phyloP scores from a whole-genome alignment of 2,329 filamentous ascomycete species.

The Lasiodiplodia sp. region DNA sequence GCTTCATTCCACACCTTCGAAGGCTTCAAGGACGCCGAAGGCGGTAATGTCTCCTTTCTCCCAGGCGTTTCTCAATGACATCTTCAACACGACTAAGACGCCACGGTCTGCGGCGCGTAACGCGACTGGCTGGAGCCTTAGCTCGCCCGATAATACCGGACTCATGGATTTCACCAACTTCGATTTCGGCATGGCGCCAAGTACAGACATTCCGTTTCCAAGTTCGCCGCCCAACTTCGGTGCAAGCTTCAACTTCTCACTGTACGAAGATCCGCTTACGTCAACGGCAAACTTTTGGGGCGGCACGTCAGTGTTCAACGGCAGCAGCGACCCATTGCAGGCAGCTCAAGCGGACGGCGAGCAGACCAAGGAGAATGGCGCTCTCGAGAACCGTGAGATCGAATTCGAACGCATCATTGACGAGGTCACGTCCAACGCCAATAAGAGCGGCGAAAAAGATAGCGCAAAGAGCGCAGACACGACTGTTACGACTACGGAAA shows the following conservation, averaged over 20 bases:
- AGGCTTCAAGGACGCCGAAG: constrained; percentile 37
- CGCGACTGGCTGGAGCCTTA: constrained; percentile 1
- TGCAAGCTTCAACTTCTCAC: constrained; percentile 36
- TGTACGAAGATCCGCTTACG: constrained; percentile 48
- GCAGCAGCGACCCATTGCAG: constrained; percentile 37
- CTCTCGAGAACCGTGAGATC: constrained; percentile 41
- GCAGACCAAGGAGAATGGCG: constrained; percentile 31
- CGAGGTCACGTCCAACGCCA: constrained; percentile 35
- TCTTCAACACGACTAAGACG: constrained; percentile 57
- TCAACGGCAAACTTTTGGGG: constrained; percentile 34
- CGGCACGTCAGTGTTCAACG: constrained; percentile 43
- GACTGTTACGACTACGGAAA: constrained; percentile 17
- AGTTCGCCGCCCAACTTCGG: constrained; percentile 41
- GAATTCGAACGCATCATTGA: constrained; percentile 49
- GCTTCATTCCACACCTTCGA: constrained; percentile 47
- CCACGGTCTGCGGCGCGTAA: constrained; percentile 6
- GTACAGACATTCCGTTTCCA: constrained; percentile 46
- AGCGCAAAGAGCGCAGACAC: constrained; percentile 5
- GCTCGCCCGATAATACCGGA: constrained; percentile 9
- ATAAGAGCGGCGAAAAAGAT: neutral
- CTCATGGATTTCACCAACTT: constrained; percentile 37
- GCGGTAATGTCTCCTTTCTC: constrained; percentile 64
- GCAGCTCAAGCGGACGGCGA: constrained; percentile 26
- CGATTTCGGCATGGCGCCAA: constrained; percentile 39
- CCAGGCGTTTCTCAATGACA: constrained; percentile 68